These are phyloP conservation scores for Pseudocercospora musae DNA, from an alignment of 2,329 filamentous ascomycete genomes.

Conservation along the genomic window DNA sequence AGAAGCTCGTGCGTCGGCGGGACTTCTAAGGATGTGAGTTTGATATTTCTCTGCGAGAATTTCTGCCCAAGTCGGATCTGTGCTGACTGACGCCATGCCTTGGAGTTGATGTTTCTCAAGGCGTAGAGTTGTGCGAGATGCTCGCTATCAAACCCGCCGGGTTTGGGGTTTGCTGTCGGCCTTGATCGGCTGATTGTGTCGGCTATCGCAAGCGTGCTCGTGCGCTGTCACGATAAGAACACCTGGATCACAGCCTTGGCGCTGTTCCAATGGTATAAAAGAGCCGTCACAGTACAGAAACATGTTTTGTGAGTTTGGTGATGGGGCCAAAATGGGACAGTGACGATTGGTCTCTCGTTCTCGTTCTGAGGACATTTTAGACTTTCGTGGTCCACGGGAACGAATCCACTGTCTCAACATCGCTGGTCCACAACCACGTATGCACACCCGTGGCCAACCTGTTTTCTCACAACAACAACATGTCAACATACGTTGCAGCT, in stretches of 20 bases:
- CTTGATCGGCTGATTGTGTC: not conserved
- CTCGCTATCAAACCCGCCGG: not conserved
- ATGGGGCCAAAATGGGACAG: not conserved
- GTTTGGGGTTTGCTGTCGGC: not conserved
- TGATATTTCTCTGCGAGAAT: conserved; percentile 13
- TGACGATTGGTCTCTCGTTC: conserved; percentile 1
- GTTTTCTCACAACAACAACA: no score
- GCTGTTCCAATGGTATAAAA: not conserved
- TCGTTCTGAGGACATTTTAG: not conserved
- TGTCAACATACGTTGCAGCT: not conserved
- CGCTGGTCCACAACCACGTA: not conserved
- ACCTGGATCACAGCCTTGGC: not conserved
- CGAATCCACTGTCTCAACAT: not conserved
- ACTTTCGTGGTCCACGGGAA: not conserved
- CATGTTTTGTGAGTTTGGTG: not conserved
- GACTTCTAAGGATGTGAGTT: conserved; percentile 16
- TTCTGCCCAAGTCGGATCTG: conserved; percentile 13
- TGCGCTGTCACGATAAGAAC: not conserved
- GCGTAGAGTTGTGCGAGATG: not conserved
- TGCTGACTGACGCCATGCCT: conserved; percentile 16
- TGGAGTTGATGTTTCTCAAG: not conserved
- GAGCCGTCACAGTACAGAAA: not conserved
- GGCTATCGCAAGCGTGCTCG: not conserved
- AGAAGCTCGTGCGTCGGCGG: conserved; percentile 13
- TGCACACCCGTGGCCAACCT: not conserved